Base-by-base conservation (phyloP, 2,329 filamentous ascomycete genomes). In the Ophiocordyceps camponoti-saundersi region DNA sequence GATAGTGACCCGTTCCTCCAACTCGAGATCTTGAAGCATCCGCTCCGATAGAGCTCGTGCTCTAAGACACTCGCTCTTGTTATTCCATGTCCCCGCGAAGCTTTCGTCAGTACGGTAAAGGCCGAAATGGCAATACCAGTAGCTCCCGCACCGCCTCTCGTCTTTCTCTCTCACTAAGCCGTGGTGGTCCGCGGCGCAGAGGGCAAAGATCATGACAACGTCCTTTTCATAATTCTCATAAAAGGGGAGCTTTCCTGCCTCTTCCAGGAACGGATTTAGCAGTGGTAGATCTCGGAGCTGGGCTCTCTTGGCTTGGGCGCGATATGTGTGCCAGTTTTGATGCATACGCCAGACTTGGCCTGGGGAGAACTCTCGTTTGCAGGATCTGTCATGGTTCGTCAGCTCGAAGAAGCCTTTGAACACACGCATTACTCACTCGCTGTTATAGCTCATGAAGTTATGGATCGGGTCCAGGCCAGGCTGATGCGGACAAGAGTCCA, bases 391-490 rank as follows among this genome's bases (percentile, higher is more conserved):
- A n/a, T 7, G 34, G 4, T 29, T 29, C 8, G 26, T 29, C 7
- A 29, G 26, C 26, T 29, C n/a, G n/a, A n/a, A n/a, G n/a, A n/a
- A n/a, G n/a, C n/a, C n/a, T n/a, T n/a, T n/a, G n/a, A n/a, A n/a
- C n/a, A 15, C 13, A 7, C 6, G 32, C 32, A 20, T 40, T 16
- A 30, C 63, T 57, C 53, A 65, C 64, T 72, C 68, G 46, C 62
- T 56, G 21, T 62, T 66, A 52, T 64, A 64, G 51, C 64, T 61
- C 62, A 66, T 66, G 48, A 60, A 64, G 53, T 66, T 65, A 48
- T 60, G 56, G 47, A 65, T 61, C 42, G 62, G 61, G 46, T 65
- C 62, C 18, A 60, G 39, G 5, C 62, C 61, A 3, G 57, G 44
- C 34, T 49, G 49, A 34, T 46, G 47, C 12, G 63, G 59, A 12